Base-by-base conservation (phyloP, 768 basidiomycete genomes). In the Boletus edulis region DNA sequence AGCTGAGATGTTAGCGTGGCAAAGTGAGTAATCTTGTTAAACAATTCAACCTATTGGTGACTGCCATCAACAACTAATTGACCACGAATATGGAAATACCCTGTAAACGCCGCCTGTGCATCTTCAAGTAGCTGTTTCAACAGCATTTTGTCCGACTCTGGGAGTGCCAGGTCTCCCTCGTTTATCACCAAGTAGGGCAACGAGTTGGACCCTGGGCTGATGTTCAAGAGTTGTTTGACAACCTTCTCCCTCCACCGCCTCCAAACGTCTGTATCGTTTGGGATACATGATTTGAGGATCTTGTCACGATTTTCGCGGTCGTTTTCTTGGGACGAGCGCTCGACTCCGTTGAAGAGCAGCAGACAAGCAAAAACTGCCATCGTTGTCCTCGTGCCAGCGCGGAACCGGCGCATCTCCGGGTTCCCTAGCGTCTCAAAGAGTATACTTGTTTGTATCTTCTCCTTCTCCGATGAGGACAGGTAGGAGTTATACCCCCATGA, bases 401-500 rank as follows among this genome's bases (percentile, higher is more conserved):
- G 41, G 27, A 60, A 71, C 35, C 53, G 49, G 9, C 0, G 22
- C 51, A 70, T 55, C 11, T 18, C 0, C 0, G 61, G 65, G 5
- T 44, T 9, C 4, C 39, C 56, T 14, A 67, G 60, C 27, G 35
- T 51, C 27, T 48, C 7, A 14, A 56, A 62, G 22, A 71, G 54
- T 9, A 68, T 22, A 0, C 18, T 2, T 15, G 38, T 42, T 44
- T 71, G 66, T 46, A 64, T 58, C 50, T 61, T 67, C 48, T 66
- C 61, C 34, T 59, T 67, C 57, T 79, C 75, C 67, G 78, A 51
- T 2, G 67, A 70, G 5, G 72, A 65, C 4, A 72, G 56, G 44
- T 64, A 72, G 0, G 66, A 62, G 37, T 71, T 75, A 27, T 75
- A 71, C 11, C 18, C 51, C 74, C 74, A 75, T 0, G 72, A 75